Base-by-base conservation (phyloP, 192 early-diverging fungal species). In the Phycomyces nitens region DNA sequence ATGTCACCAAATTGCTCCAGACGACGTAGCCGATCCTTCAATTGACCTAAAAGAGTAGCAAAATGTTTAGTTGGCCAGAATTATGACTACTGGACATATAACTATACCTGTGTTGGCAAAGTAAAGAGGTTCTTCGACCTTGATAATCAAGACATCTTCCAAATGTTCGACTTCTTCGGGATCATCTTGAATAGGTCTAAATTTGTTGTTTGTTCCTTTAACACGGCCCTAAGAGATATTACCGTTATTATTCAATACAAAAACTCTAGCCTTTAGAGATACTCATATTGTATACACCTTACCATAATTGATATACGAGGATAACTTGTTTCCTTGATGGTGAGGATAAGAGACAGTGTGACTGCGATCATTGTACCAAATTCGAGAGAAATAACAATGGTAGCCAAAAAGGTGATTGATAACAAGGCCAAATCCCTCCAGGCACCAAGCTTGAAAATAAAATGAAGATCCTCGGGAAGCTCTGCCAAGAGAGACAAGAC, bases 1-100 rank as follows among this genome's bases (percentile, higher is more conserved):
- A 97, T 87, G 66, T 95, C 94, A 38, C 97, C 96, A 77, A 93
- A 94, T 66, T 91, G 79, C 65, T 99, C 97, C 27, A 97, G 76
- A 24, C 97, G 89, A 52, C 93, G 90, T 34, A 99, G 77, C 15
- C 96, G 80, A 57, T 98, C 97, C 74, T 94, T 94, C 49, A 99
- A 80, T 77, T 98, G 95, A 3, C 96, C 96, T 74, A n/a, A n/a
- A n/a, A 53, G 20, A 58, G 21, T 5, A 1, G 15, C 12, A 41
- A 43, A 16, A 59, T 2, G 38, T 29, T 55, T 44, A 58, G 9
- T 18, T 58, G 14, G 23, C 20, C 18, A 11, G 21, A 20, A 22
- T 64, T 40, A 38, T 21, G 14, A 16, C 34, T 51, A 14, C 27
- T 44, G 38, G 56, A 58, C n/a, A n/a, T n/a, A n/a, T n/a, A n/a